phyloP scores from a whole-genome alignment of 345 rosid genomes.

The Excoecaria cochinchinensis region DNA sequence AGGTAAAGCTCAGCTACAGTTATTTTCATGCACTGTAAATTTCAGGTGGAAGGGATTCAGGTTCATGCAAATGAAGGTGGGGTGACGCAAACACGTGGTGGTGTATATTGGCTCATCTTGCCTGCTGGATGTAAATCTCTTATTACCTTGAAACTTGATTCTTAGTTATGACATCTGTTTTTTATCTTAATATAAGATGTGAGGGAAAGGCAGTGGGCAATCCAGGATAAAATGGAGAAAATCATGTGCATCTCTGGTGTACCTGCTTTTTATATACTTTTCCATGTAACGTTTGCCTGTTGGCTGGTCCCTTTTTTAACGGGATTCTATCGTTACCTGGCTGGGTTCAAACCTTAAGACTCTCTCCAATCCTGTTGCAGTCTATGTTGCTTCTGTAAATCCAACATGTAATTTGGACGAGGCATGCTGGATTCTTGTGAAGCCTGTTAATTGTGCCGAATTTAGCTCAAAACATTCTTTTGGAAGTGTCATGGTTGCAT shows the following conservation, averaged over 20 bases:
- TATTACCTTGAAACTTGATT: constrained; percentile 16
- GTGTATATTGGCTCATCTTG: constrained; percentile 85
- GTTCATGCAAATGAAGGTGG: constrained; percentile 98
- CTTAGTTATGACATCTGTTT: background rate
- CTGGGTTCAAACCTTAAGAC: background rate
- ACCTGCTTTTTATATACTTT: background rate
- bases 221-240: background rate
- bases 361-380: background rate
- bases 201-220: background rate
- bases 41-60: constrained; percentile 92
- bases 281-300: background rate
- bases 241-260: background rate
- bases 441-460: background rate
- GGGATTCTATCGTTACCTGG: background rate
- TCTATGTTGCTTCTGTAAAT: background rate
- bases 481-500: background rate
- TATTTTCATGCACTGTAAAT: constrained; percentile 9
- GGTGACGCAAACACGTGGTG: constrained; percentile 88
- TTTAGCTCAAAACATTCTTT: background rate
- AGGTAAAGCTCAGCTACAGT: constrained; percentile 2
- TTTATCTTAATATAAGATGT: constrained; percentile 1
- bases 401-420: constrained; percentile 1
- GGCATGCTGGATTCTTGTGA: constrained; percentile 1
- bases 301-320: background rate
- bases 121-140: constrained; percentile 93